These are phyloP conservation scores for Zangia roseola DNA, from an alignment of 768 basidiomycete genomes.

Conservation along the genomic window DNA sequence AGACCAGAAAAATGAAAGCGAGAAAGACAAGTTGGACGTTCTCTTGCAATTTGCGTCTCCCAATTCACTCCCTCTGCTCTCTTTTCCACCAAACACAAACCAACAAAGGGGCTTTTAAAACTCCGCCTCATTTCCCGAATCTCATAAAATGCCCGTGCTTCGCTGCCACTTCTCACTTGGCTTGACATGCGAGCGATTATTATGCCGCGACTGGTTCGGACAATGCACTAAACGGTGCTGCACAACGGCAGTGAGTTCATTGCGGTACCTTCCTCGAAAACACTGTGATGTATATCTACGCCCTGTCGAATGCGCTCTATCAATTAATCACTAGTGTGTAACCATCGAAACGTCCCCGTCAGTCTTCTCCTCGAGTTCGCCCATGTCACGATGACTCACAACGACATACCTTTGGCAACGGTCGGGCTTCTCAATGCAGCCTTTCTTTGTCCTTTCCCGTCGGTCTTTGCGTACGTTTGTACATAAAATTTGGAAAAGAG, in stretches of 20 bases:
- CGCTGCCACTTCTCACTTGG: too few relatives aligned
- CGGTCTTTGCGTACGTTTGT: slow-evolving; percentile 18
- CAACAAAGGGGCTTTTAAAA: slow-evolving; percentile 27
- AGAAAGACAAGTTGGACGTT: slow-evolving; percentile 18
- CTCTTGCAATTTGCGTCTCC: slow-evolving; percentile 17
- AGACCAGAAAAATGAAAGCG: slow-evolving; percentile 3
- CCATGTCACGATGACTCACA: not conserved
- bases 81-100: slow-evolving; percentile 24
- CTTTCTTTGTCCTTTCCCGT: not conserved
- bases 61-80: slow-evolving; percentile 14
- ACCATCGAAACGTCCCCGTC: too few relatives aligned
- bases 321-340: too few relatives aligned
- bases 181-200: not conserved
- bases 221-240: too few relatives aligned
- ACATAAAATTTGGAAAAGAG: slow-evolving; percentile 28
- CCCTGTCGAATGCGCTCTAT: too few relatives aligned
- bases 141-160: too few relatives aligned
- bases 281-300: too few relatives aligned
- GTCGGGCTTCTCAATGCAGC: not conserved
- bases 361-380: not conserved
- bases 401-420: slow-evolving; percentile 1
- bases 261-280: too few relatives aligned
- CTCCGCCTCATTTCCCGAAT: slow-evolving; percentile 22
- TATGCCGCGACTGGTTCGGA: not conserved
- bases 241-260: not conserved